Base-by-base conservation (phyloP, 2,329 filamentous ascomycete genomes). In the Fusarium fujikuroi region DNA sequence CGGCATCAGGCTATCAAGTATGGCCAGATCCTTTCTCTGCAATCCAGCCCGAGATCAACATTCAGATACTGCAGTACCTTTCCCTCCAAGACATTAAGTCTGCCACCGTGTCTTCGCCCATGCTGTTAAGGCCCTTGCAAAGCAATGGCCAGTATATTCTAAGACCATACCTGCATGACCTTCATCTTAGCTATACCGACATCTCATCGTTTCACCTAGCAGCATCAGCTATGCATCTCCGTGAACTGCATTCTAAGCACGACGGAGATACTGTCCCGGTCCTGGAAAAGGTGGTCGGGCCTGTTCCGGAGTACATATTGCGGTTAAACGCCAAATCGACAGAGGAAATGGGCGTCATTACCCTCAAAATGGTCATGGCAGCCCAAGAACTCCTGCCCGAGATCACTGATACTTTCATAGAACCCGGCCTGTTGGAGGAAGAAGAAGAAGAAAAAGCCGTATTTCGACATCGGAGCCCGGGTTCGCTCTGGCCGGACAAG, bases 391-490 rank as follows among this genome's bases (percentile, higher is more conserved):
- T 50, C 3, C 7, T 50, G 4, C n/a, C n/a, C 10, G 30, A 50
- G 15, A n/a, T 50, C 7, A 5, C 12, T 0, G n/a, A 2, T 0
- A 10, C 47, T 32, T 50, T 34, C n/a, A 32, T 30, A 3, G 3
- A 3, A 28, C 28, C 28, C 2, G 28, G 28, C 28, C 8, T 3
- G 11, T 32, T 32, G 11, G 30, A 32, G 11, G 30, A 32, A 2
- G 30, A 32, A 5, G 30, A 30, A 10, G 30, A 30, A 30, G 30
- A 30, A 30, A 9, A 11, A 32, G 30, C 30, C 30, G 30, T 5
- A 32, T 32, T 32, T 32, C 30, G 4, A 32, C 14, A 46, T 46
- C 25, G 11, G 44, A n/a, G 9, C 12, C 8, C 4, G 1, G 44
- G 6, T 14, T 30, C 19, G 19, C 9, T 47, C 3, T 47, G 44